phyloP scores from a whole-genome alignment of 345 rosid genomes.

The Citrus glauca region DNA sequence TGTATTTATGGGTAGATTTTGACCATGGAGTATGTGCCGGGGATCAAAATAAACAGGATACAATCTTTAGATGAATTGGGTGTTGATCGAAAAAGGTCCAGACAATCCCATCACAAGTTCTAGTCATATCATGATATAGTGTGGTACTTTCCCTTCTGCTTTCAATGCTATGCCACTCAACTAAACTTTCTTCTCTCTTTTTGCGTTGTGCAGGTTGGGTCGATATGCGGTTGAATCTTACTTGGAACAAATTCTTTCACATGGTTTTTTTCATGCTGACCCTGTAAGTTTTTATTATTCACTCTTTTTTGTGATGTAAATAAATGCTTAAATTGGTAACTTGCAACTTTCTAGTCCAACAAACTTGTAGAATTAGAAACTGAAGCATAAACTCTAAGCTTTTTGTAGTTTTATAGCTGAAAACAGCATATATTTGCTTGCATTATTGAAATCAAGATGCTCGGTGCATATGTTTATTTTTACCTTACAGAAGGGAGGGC shows the following conservation, averaged over 20 bases:
- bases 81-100: conserved; percentile 86
- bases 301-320: background rate
- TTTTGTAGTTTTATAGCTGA: background rate
- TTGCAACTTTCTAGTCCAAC: background rate
- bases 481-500: too few relatives aligned
- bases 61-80: conserved; percentile 89
- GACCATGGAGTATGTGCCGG: conserved; percentile 99
- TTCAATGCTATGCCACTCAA: background rate
- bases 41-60: conserved; percentile 92
- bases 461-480: too few relatives aligned
- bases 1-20: conserved; percentile 50
- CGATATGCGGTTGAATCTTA: conserved; percentile 98
- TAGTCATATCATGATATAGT: conserved; percentile 5
- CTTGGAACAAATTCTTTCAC: conserved; percentile 96
- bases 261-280: conserved; percentile 98
- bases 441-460: too few relatives aligned
- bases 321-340: too few relatives aligned
- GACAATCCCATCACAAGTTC: conserved; percentile 5
- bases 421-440: too few relatives aligned
- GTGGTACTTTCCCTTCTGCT: background rate
- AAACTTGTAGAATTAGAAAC: background rate
- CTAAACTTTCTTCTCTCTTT: conserved; percentile 2
- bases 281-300: conserved; percentile 54
- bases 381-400: background rate
- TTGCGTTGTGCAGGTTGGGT: conserved; percentile 57